Conservation (phyloP, 1,284 basidiomycete genomes). For the Ganoderma resinaceum region DNA sequence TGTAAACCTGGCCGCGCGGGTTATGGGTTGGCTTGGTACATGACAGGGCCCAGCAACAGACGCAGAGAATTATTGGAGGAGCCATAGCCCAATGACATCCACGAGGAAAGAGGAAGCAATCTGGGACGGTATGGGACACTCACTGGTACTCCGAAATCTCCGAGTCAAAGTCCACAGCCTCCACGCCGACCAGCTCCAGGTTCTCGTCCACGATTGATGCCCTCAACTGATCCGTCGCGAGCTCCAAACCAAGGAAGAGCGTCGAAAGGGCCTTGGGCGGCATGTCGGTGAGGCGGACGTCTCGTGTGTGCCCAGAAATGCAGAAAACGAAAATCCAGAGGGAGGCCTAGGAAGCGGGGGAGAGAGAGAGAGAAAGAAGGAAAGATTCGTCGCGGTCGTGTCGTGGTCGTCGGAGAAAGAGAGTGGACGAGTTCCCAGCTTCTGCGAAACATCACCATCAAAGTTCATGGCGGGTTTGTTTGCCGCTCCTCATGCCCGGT, state of each 20-base stretch:
- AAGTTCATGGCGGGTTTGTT: constrained; percentile 30
- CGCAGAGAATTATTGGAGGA: neutral
- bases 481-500: constrained; percentile 25
- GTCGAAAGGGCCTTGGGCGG: constrained; percentile 61
- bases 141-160: constrained; percentile 84
- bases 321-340: constrained; percentile 6
- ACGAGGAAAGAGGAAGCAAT: constrained; percentile 18
- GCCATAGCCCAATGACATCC: neutral
- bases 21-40: neutral
- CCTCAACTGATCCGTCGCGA: constrained; percentile 80
- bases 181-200: constrained; percentile 79
- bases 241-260: constrained; percentile 79
- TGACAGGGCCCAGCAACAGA: neutral
- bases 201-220: constrained; percentile 82
- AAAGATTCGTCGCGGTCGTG: constrained; percentile 31
- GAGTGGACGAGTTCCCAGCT: constrained; percentile 27
- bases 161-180: constrained; percentile 80
- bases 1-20: neutral
- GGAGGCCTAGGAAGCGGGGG: constrained; percentile 1
- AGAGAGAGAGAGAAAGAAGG: constrained; percentile 10
- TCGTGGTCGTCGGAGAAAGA: constrained; percentile 33
- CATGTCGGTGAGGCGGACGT: constrained; percentile 30
- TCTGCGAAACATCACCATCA: constrained; percentile 34
- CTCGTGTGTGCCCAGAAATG: constrained; percentile 21
- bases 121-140: constrained; percentile 40